phyloP scores from a whole-genome alignment of 345 rosid species.

The Mallotus nudiflorus region DNA sequence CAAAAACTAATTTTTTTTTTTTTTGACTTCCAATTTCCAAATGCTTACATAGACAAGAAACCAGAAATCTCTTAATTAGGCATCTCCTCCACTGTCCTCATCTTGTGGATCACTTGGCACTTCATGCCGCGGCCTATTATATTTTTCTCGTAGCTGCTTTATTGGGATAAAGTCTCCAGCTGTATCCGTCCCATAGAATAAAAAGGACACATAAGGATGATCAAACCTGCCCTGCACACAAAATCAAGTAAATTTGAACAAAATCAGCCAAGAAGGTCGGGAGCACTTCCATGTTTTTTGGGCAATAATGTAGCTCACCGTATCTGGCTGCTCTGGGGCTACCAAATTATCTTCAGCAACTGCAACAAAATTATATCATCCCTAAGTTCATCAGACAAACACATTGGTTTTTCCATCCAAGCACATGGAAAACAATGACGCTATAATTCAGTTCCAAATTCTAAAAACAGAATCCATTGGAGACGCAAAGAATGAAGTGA shows the following conservation, averaged over 20 bases:
- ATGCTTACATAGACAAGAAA: background rate
- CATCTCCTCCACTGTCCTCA: slow-evolving; percentile 35
- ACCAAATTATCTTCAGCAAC: slow-evolving; percentile 85
- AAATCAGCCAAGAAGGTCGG: background rate
- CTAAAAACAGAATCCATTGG: background rate
- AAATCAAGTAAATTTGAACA: background rate
- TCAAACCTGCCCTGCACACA: slow-evolving; percentile 80
- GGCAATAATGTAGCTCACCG: slow-evolving; percentile 41
- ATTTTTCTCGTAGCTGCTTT: slow-evolving; percentile 86
- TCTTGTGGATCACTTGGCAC: slow-evolving; percentile 60
- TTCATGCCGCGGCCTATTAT: slow-evolving; percentile 74
- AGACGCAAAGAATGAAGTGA: slow-evolving; percentile 9
- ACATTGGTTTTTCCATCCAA: background rate
- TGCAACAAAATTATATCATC: slow-evolving; percentile 38
- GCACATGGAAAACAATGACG: background rate
- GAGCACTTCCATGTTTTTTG: background rate
- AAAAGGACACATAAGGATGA: slow-evolving; percentile 79
- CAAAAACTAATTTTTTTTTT: background rate
- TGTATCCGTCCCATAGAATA: slow-evolving; percentile 78
- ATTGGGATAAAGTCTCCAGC: slow-evolving; percentile 94
- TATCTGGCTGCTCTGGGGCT: slow-evolving; percentile 60
- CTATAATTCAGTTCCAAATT: background rate
- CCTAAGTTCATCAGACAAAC: slow-evolving; percentile 8
- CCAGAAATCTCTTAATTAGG: slow-evolving; percentile 14
- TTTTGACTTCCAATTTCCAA: background rate